Base-by-base conservation (phyloP, 352 stramenopile species). In the Pythium rishiriense region DNA sequence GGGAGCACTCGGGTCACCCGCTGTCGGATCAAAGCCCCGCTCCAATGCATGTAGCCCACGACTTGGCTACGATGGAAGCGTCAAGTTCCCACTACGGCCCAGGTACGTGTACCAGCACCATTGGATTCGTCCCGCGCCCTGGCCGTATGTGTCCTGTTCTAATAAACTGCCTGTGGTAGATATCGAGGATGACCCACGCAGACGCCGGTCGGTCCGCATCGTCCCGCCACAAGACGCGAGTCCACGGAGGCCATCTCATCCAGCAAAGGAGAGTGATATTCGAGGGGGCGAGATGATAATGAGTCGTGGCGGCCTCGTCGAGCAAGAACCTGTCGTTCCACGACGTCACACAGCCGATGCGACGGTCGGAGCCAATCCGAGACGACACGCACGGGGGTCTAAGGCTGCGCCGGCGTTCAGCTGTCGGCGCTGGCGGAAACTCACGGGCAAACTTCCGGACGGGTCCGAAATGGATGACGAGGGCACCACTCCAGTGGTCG, bases 401-500 rank as follows among this genome's bases (percentile, higher is more conserved):
- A 12, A 41, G 50, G 24, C 14, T 7, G n/a, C 49, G 41, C 7
- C 55, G 31, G 11, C 51, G 33, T 81, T 86, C 58, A 84, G 75
- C 58, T 82, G 75, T 68, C 73, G 73, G 52, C 67, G 77, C 9
- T 83, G 74, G 74, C 65, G 70, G 2, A 51, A 64, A 19, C 53
- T 81, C 21, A 80, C 70, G 8, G 74, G 74, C 26, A 72, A 66
- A 19, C 4, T 59, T 7, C 28, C 50, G 19, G 21, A 39, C 42
- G 11, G 33, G 8, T 19, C 22, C 5, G 33, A 31, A 14, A 33
- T 35, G 25, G 28, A 42, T 11, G 15, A 39, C 15, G 26, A 55
- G 31, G 31, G 10, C 11, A 10, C 33, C 14, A 37, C 19, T 19
- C 54, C 46, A 8, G 24, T 50, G 1, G 52, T 24, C 21, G 14